Base-by-base conservation (phyloP, 2,329 filamentous ascomycete genomes). In the Fusarium sp. region DNA sequence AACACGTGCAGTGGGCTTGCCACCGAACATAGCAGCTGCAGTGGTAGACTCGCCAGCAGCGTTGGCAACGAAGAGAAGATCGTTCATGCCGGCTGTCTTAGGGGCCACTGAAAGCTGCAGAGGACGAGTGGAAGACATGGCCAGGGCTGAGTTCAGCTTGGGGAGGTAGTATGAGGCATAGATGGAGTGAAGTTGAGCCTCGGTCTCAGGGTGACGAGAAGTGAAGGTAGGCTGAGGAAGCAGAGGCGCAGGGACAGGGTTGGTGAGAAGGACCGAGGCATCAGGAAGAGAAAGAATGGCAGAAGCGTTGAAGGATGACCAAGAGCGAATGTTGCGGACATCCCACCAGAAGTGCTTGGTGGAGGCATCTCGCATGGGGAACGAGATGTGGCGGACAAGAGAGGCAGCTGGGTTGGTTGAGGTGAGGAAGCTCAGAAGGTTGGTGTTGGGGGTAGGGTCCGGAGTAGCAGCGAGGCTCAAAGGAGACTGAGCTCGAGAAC, bases 301-400 rank as follows among this genome's bases (percentile, higher is more conserved):
- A 56, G 85, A 80, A 13, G 92, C 83, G 70, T 88, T 93, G 86
- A 98, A 98, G 72, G 89, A 87, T 54, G 87, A 87, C 95, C 95
- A 98, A 66, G 89, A 87, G 68, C 93, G 89, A 71, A 98, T 85
- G 78, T 97, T 95, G 72, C 95, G 92, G 62, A 97, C 87, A 76
- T 98, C 95, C 92, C 93, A 98, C 95, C 95, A 98, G 80, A 95
- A 97, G 82, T 97, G 90, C 79, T 91, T 93, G 74, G 87, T 91
- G 80, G 86, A 87, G 75, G 86, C 90, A 78, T 89, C 92, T 69
- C 85, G 88, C 75, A 85, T 84, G 69, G 82, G 89, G 77, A 91
- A 90, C 63, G 91, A 92, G 72, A 95, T 88, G 72, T 91, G 92
- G 76, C 91, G 91, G 40, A 97, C 93, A 34, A 97, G 85, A 42